Evolutionary conservation across 2,329 filamentous ascomycete species (phyloP).

Genomic region (Pestalotiopsis sp.): DNA sequence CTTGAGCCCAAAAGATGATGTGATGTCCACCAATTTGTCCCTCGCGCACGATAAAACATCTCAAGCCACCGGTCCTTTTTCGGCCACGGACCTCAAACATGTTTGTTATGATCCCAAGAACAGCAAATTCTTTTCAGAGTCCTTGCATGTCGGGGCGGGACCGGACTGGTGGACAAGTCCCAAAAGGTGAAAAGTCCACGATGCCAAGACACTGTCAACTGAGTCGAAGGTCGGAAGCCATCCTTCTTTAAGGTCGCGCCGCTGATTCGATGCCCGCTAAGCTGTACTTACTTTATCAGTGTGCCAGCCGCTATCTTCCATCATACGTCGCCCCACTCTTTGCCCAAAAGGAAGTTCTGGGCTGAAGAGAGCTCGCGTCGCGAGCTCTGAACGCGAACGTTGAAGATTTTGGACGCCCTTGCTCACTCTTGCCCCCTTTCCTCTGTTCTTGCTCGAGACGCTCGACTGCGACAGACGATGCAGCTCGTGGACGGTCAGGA

Average conservation of each 20-base stretch:
- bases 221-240: background rate
- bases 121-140: background rate
- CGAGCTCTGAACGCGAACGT: conserved; percentile 4
- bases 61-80: conserved; percentile 1
- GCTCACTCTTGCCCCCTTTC: background rate
- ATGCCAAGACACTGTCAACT: background rate
- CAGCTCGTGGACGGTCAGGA: background rate
- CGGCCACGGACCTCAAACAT: background rate
- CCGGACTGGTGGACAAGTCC: background rate
- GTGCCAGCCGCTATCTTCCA: background rate
- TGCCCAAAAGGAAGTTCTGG: background rate
- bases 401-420: background rate
- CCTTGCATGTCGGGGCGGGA: background rate
- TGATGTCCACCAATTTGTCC: background rate
- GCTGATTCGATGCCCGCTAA: background rate
- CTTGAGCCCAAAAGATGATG: background rate
- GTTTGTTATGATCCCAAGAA: background rate
- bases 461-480: background rate
- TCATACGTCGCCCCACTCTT: background rate
- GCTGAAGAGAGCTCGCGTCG: conserved; percentile 4
- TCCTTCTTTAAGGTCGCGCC: background rate
- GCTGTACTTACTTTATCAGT: background rate
- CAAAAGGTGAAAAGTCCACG: background rate
- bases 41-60: background rate
- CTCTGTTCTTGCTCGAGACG: background rate